phyloP scores from a whole-genome alignment of 345 rosid genomes.

The Toxicodendron radicans region DNA sequence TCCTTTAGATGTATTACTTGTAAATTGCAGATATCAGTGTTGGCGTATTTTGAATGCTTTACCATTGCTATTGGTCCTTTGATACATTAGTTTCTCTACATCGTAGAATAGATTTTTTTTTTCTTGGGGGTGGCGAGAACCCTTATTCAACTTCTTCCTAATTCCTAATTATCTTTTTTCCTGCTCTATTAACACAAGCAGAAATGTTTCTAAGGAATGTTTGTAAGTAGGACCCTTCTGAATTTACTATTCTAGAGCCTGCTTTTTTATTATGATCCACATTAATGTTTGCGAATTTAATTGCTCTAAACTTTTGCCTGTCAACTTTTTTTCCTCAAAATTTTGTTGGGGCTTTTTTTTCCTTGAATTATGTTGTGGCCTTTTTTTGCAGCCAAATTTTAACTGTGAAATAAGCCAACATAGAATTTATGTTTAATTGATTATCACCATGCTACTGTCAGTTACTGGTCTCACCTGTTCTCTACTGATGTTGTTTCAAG shows the following conservation, averaged over 20 bases:
- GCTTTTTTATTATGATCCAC: not conserved
- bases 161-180: too few species aligned
- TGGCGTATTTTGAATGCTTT: too few species aligned
- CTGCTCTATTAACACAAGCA: too few species aligned
- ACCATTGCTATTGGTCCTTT: too few species aligned
- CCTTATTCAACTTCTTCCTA: not conserved
- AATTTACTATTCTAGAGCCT: not conserved
- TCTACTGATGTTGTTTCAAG: constrained; percentile 52
- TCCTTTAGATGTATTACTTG: not conserved
- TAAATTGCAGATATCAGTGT: too few species aligned
- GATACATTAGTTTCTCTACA: too few species aligned
- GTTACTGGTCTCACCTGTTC: constrained; percentile 39
- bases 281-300: not conserved
- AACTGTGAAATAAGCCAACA: not conserved
- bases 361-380: not conserved
- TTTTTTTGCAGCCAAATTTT: not conserved
- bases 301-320: not conserved
- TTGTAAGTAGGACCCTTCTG: not conserved
- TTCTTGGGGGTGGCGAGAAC: not conserved
- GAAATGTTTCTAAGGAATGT: not conserved
- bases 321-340: too few species aligned
- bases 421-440: constrained; percentile 6
- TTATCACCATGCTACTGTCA: not conserved
- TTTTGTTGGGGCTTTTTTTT: too few species aligned
- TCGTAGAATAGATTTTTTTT: not conserved